Evolutionary conservation across 2,329 filamentous ascomycete genomes (phyloP).

Genomic region (Phaeosphaeriaceae sp.): DNA sequence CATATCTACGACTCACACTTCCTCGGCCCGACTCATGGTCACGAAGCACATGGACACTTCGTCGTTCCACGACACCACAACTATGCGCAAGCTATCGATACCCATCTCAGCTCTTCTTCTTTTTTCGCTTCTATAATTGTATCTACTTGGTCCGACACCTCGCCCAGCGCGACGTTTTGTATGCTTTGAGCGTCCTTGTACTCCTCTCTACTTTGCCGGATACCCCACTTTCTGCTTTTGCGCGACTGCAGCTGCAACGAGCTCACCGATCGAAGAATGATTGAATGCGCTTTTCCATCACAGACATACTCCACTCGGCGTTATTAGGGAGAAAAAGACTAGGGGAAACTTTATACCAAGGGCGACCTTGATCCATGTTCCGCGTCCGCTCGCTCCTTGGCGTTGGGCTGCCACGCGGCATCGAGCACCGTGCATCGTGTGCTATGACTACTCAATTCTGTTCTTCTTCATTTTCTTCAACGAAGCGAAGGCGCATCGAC

Average conservation of each 20-base stretch:
- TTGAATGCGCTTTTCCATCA: slow-evolving; percentile 5
- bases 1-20: slow-evolving; percentile 10
- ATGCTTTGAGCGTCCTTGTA: slow-evolving; percentile 1
- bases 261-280: not conserved
- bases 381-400: slow-evolving; percentile 9
- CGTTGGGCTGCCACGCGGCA: slow-evolving; percentile 25
- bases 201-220: slow-evolving; percentile 24
- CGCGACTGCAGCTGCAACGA: slow-evolving; percentile 1
- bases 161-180: not conserved
- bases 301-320: slow-evolving; percentile 14
- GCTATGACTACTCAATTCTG: not conserved
- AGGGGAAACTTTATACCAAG: slow-evolving; percentile 15
- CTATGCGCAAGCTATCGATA: slow-evolving; percentile 2
- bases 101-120: slow-evolving; percentile 22
- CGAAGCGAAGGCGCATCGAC: not conserved
- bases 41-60: slow-evolving; percentile 1
- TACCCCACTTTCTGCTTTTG: slow-evolving; percentile 27
- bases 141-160: slow-evolving; percentile 5
- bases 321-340: slow-evolving; percentile 22
- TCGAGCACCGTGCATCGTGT: slow-evolving; percentile 12
- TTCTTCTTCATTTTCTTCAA: not conserved
- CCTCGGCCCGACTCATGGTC: slow-evolving; percentile 17
- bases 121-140: slow-evolving; percentile 24
- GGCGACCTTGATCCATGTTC: slow-evolving; percentile 19
- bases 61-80: not conserved